Base-by-base conservation (phyloP, 306 rosid species). In the Prunus davidiana region DNA sequence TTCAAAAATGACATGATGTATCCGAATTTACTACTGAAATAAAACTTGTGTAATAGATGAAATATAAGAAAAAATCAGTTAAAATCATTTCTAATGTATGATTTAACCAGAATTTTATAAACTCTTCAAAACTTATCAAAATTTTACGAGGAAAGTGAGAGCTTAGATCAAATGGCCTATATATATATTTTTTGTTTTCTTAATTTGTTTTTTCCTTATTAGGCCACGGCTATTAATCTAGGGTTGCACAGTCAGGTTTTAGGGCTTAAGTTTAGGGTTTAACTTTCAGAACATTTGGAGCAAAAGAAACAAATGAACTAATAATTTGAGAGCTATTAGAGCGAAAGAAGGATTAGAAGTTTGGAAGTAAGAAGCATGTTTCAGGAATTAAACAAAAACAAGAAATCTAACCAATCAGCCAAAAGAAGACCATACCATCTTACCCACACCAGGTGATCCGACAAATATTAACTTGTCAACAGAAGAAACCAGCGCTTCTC, bases 401-500 rank as follows among this genome's bases (percentile, higher is more conserved):
- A 71, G 12, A 71, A 28, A 61, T 43, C 30, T 52, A 75, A 43
- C 79, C 74, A 51, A 84, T 52, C 57, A 57, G 80, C 66, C 28
- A 82, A 74, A 80, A 79, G 72, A 84, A 63, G 67, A 82, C 52
- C 91, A 84, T 95, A 95, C 99, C 97, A 81, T 90, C 87, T 82
- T 95, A 67, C 99, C 97, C 75, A 95, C 97, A 80, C 93, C 97
- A 75, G 99, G 96, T 0, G 99, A 92, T 81, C 97, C 99, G 49
- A 95, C 97, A 80, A 95, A 95, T 80, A 95, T 95, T 65, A 95
- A 79, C 88, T 95, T 92, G 85, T 95, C 99, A 78, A 84, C 97
- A 67, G 96, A 92, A 82, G 97, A 89, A 49, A 92, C 97, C 78
- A 95, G 80, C 30, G 97, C 97, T 87, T 95, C 97, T 61, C 99